Evolutionary conservation across 495 filamentous ascomycete genomes (phyloP), one percentile per base, ranked within the genome.

Genomic region (Penicillium flavigenum): DNA sequence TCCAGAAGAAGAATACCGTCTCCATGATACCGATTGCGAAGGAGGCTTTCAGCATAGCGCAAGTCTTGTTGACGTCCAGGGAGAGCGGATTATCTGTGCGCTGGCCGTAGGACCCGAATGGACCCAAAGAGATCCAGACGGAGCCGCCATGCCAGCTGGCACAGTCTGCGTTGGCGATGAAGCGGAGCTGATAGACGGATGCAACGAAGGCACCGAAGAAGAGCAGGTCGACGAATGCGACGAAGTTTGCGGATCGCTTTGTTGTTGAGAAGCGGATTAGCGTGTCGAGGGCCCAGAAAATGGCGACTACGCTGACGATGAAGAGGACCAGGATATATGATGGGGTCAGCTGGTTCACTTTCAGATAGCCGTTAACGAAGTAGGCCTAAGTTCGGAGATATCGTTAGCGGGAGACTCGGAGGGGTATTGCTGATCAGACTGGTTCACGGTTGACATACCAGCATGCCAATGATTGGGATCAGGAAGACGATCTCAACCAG

Each of bases 21-120:
- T 94, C 90, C 85, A 96, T 93, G 64, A 96, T 96, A 1, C 83
- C 92, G 57, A 96, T 81, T 3, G 90, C 92, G 60, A 89, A 96
- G 59, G 76, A 79, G 1, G 92, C 86, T 83, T 96, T 96, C 52
- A 93, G 81, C 90, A 96, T 93, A 17, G 83, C 82, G 71, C 92
- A 96, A 3, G 79, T 81, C 81, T 93, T 93, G 66, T 92, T 81
- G 22, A 85, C 63, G 12, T 77, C 66, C 4, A 84, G 51, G 22
- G 78, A 56, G 5, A 78, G 67, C 19, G 60, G 66, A 39, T 73
- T 79, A 48, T 77, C 77, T 1, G 69, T 66, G 22, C 54, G 51
- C 10, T 61, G 65, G 17, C 74, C 75, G 19, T 69, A 75, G 52
- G 66, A 71, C 29, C 88, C 85, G 44, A 89, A 82, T 17, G 78